Base-by-base conservation (phyloP, 768 basidiomycete species). In the Tulasnella sp. region DNA sequence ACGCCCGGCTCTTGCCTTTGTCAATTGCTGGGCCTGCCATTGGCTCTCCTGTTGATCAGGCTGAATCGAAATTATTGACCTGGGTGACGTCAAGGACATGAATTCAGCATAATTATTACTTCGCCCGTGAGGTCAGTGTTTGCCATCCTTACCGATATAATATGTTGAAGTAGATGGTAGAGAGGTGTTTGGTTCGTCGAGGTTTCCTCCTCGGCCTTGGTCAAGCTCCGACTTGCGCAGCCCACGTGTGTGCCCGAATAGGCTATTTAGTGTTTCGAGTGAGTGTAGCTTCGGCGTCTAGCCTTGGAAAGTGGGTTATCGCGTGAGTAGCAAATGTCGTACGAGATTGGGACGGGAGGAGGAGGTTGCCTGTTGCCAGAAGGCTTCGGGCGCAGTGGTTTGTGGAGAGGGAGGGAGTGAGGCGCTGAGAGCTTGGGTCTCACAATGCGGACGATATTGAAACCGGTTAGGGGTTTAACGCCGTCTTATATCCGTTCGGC, bases 1-100 rank as follows among this genome's bases (percentile, higher is more conserved):
- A 42, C n/a, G 79, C 79, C 41, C 75, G 37, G 40, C 79, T 44
- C 78, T 80, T 80, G 41, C 79, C 78, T 31, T 77, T 77, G 48
- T 44, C 9, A 34, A 44, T 34, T 44, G 74, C 28, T 44, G 74
- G 40, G 48, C 34, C 44, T 50, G 48, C 48, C 74, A 44, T 74
- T 44, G 42, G 20, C 14, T 69, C 64, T 28, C 64, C 28, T 28
- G 64, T 69, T 69, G 16, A 37, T 28, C 28, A 28, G 64, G 8
- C 64, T 16, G 16, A 34, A 69, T 69, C 34, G 64, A 69, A 69
- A 69, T 69, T 69, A 69, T 69, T 69, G 31, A 4, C 16, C 34
- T 69, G 12, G 16, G 31, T 69, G 34, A 69, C 64, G 64, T 18
- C 37, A 37, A 6, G 64, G 64, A 69, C 18, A 37, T 20, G 12